phyloP scores from a whole-genome alignment of 2,329 filamentous ascomycete species.

The Pseudonectria foliicola region DNA sequence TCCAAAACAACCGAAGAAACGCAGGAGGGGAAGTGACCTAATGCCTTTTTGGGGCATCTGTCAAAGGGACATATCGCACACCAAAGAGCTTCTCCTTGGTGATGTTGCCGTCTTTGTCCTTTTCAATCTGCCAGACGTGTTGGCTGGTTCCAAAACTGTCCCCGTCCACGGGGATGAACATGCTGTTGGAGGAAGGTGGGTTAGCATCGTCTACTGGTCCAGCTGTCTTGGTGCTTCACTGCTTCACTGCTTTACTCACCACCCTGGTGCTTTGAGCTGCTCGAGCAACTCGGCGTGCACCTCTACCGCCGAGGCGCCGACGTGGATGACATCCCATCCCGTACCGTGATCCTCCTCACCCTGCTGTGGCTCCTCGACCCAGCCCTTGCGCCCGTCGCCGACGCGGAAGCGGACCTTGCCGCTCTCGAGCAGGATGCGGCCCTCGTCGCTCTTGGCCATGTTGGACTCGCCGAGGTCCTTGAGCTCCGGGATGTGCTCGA shows the following conservation, averaged over 20 bases:
- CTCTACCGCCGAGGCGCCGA: conserved; percentile 74
- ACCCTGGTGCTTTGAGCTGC: conserved; percentile 72
- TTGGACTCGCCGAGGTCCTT: conserved; percentile 57
- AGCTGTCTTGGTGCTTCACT: no score
- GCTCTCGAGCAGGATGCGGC: conserved; percentile 50
- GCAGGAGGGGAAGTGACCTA: not conserved
- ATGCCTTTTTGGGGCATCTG: conserved; percentile 50
- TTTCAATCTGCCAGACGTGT: conserved; percentile 68
- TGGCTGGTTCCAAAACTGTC: conserved; percentile 42
- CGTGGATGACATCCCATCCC: conserved; percentile 89
- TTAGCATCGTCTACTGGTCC: no score
- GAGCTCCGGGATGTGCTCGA: conserved; percentile 66
- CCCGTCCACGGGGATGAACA: conserved; percentile 72
- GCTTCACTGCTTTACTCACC: conserved; percentile 32
- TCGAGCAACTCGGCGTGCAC: conserved; percentile 66
- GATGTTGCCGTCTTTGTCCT: conserved; percentile 57
- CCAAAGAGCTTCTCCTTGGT: conserved; percentile 57
- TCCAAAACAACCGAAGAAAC: no score
- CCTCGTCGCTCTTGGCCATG: conserved; percentile 55
- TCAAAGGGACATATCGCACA: conserved; percentile 71
- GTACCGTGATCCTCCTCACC: conserved; percentile 41
- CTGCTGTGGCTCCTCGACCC: conserved; percentile 35
- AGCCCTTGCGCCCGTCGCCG: conserved; percentile 67
- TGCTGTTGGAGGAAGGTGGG: conserved; percentile 29
- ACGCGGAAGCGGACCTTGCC: conserved; percentile 65